A percentile compares a stretch with the other conserved stretches of the same genome.
phyloP scores from a whole-genome alignment of 2,329 filamentous ascomycete species.

The Aureobasidium pullulans region DNA sequence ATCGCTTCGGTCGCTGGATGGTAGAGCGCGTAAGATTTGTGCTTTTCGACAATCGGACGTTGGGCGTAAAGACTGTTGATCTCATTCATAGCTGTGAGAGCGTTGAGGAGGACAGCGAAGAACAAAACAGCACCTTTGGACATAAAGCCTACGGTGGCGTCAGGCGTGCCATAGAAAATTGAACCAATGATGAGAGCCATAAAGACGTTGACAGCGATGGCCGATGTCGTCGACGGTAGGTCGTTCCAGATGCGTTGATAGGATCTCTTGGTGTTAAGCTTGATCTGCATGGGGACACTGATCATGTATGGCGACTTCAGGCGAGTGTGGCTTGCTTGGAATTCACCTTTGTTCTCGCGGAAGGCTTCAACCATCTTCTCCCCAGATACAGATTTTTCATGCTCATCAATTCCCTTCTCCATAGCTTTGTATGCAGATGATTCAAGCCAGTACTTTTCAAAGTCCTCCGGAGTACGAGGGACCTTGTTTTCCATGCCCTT shows the following conservation, averaged over 20 bases:
- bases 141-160: constrained; percentile 65
- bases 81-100: constrained; percentile 51
- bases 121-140: constrained; percentile 55
- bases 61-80: constrained; percentile 52
- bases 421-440: constrained; percentile 42
- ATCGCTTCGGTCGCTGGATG: constrained; percentile 41
- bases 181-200: constrained; percentile 56
- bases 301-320: constrained; percentile 49
- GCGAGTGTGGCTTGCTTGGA: constrained; percentile 46
- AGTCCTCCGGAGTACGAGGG: constrained; percentile 63
- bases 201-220: constrained; percentile 43
- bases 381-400: constrained; percentile 40
- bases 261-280: constrained; percentile 44
- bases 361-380: constrained; percentile 42
- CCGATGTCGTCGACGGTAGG: constrained; percentile 40
- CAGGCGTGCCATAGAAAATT: constrained; percentile 52
- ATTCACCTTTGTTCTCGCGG: constrained; percentile 36
- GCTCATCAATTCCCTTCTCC: constrained; percentile 42
- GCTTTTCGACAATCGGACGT: constrained; percentile 42
- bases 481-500: constrained; percentile 54
- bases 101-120: constrained; percentile 54
- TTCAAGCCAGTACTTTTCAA: constrained; percentile 47
- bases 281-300: constrained; percentile 47
- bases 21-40: constrained; percentile 36
- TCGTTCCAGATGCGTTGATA: constrained; percentile 49